Evolutionary conservation across 345 rosid species (phyloP).

Genomic region (Adansonia digitata): DNA sequence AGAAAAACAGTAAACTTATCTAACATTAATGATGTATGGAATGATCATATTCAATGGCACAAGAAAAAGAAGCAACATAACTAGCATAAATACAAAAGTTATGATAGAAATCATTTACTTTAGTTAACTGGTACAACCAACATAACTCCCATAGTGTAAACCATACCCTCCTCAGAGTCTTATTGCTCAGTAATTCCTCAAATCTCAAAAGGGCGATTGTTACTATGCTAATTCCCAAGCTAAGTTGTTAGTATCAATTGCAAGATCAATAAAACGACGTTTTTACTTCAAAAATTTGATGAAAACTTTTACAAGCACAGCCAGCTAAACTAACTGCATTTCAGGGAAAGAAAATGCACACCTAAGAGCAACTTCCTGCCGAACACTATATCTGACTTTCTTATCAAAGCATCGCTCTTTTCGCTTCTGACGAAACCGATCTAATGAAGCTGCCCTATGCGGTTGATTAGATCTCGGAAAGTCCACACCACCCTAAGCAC

Average conservation of each 20-base stretch:
- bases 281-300: conserved; percentile 1
- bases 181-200: neutral
- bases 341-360: conserved; percentile 14
- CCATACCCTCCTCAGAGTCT: neutral
- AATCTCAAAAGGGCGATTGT: neutral
- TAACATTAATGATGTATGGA: neutral
- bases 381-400: conserved; percentile 93
- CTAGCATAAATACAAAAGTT: neutral
- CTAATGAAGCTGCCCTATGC: conserved; percentile 81
- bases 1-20: too few relatives aligned
- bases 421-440: conserved; percentile 91
- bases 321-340: neutral
- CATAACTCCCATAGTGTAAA: neutral
- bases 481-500: conserved; percentile 46
- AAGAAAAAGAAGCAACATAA: neutral
- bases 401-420: conserved; percentile 88
- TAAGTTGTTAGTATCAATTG: neutral
- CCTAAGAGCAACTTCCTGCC: conserved; percentile 98
- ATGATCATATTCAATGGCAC: neutral
- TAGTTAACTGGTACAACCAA: neutral
- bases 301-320: neutral
- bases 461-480: conserved; percentile 70
- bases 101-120: neutral
- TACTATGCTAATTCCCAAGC: neutral
- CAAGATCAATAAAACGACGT: neutral